phyloP scores from a whole-genome alignment of 768 basidiomycete species.

The Favolaschia claudopus region DNA sequence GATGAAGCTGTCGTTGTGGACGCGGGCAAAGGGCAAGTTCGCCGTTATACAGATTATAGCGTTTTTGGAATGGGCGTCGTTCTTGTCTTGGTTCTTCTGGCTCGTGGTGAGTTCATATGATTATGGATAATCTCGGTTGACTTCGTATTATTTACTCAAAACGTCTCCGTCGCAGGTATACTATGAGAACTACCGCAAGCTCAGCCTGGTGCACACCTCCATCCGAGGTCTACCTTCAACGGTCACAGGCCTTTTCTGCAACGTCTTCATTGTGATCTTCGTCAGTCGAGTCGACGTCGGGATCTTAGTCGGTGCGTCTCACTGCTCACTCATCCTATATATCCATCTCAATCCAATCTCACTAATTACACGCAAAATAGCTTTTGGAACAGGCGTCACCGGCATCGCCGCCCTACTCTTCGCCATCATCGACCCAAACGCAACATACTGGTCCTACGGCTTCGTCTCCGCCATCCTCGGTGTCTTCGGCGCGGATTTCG shows the following conservation, averaged over 20 bases:
- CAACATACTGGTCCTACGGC: conserved; percentile 77
- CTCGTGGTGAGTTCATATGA: conserved; percentile 20
- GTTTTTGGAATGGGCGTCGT: conserved; percentile 68
- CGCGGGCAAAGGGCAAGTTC: conserved; percentile 66
- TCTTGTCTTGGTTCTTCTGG: conserved; percentile 59
- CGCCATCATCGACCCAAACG: conserved; percentile 65
- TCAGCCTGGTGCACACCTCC: conserved; percentile 67
- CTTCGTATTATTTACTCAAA: too few species aligned
- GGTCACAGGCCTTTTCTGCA: conserved; percentile 70
- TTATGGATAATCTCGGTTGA: too few species aligned
- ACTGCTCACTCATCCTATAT: too few species aligned
- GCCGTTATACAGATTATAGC: conserved; percentile 69
- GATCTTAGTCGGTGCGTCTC: conserved; percentile 60
- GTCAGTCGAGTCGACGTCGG: conserved; percentile 63
- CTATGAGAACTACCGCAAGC: conserved; percentile 70
- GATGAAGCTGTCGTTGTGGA: conserved; percentile 71
- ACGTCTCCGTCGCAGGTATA: too few species aligned
- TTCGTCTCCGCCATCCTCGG: conserved; percentile 72
- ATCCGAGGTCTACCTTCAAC: conserved; percentile 77
- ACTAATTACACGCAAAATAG: not conserved
- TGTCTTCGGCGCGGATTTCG: conserved; percentile 83
- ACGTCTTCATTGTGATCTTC: conserved; percentile 68
- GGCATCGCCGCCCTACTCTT: conserved; percentile 67
- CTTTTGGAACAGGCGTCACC: conserved; percentile 64
- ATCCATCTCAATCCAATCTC: not conserved